A percentile compares a stretch with the other conserved stretches of the same genome.
phyloP scores from a whole-genome alignment of 1,284 basidiomycete species.

The Fomitopsis betulina region DNA sequence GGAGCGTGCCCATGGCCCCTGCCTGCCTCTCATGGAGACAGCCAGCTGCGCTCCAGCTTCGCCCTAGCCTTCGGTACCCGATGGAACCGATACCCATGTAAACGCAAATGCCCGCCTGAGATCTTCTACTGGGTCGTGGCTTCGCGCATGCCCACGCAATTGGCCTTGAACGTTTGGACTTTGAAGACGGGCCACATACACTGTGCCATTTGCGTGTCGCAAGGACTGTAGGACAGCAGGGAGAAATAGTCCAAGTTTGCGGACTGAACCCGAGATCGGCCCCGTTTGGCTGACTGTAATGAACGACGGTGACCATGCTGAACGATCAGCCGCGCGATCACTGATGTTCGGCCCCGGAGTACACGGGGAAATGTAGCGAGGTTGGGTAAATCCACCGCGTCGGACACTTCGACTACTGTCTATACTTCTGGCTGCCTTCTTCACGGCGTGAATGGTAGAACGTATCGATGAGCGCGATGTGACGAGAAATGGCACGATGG shows the following conservation, averaged over 20 bases:
- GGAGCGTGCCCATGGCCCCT: not conserved
- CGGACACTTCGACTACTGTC: not conserved
- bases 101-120: slow-evolving; percentile 1
- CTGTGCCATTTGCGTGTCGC: not conserved
- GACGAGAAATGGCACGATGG: slow-evolving; percentile 2
- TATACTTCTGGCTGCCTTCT: not conserved
- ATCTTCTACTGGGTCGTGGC: not conserved
- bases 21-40: not conserved
- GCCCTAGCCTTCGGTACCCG: too few relatives aligned
- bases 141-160: not conserved
- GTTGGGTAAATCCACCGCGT: not conserved
- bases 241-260: not conserved
- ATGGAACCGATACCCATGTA: too few relatives aligned
- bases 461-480: not conserved
- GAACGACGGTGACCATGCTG: not conserved
- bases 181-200: not conserved
- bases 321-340: not conserved
- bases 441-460: not conserved
- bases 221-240: not conserved
- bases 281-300: not conserved
- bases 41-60: too few relatives aligned
- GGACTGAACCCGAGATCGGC: not conserved
- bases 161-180: not conserved
- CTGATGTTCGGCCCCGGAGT: not conserved
- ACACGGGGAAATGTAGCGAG: not conserved